phyloP scores from a whole-genome alignment of 2,329 filamentous ascomycete genomes.

The Pochonia chlamydosporia region DNA sequence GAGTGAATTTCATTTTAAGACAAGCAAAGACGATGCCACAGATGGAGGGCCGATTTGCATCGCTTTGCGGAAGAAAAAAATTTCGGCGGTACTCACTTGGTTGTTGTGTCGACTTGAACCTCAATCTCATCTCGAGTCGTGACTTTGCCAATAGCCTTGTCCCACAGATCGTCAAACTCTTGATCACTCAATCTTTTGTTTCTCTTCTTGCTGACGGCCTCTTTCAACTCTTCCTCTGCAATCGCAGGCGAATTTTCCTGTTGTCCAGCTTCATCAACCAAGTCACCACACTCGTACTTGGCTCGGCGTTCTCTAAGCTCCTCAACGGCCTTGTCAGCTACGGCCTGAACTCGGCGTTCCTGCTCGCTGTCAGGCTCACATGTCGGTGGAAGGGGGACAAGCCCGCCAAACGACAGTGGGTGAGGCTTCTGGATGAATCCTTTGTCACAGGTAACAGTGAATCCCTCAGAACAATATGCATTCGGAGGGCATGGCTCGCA shows the following conservation, averaged over 20 bases:
- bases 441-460: conserved; percentile 72
- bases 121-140: conserved; percentile 56
- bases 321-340: conserved; percentile 83
- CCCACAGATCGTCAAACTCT: conserved; percentile 89
- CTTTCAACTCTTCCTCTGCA: conserved; percentile 69
- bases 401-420: conserved; percentile 72
- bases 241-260: conserved; percentile 52
- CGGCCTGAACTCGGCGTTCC: conserved; percentile 75
- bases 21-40: not conserved
- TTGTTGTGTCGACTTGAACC: conserved; percentile 31
- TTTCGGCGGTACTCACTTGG: conserved; percentile 44
- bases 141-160: conserved; percentile 67
- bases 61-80: conserved; percentile 11
- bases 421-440: conserved; percentile 85
- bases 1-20: conserved; percentile 12
- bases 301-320: conserved; percentile 80
- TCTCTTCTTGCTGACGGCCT: conserved; percentile 67
- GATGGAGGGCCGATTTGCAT: not conserved
- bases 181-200: conserved; percentile 78
- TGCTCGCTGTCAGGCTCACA: conserved; percentile 96
- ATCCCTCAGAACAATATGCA: conserved; percentile 78
- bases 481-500: conserved; percentile 90
- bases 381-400: conserved; percentile 80
- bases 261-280: conserved; percentile 55
- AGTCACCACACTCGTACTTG: conserved; percentile 82